Percentiles rank a stretch among this genome's conserved stretches.
Conservation (phyloP, 192 early-diverging fungal genomes). For the Coemansia sp. region DNA sequence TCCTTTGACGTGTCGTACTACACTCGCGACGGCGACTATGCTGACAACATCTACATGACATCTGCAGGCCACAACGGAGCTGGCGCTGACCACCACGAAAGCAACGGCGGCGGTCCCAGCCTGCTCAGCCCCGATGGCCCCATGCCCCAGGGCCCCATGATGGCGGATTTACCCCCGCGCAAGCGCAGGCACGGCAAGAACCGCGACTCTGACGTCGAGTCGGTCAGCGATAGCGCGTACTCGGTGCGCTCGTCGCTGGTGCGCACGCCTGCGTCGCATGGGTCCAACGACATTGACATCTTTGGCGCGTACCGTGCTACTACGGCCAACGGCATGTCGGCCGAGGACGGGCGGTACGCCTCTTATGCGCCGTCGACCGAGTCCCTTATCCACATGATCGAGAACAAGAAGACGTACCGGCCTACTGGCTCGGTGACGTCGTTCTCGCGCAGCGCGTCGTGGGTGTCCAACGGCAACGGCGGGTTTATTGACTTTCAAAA, state of each 20-base stretch:
- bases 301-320: conserved; percentile 58
- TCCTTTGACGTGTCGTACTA: conserved; percentile 64
- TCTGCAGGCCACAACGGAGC: conserved; percentile 7
- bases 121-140: conserved; percentile 57
- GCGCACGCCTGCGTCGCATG: conserved; percentile 60
- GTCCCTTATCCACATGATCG: conserved; percentile 66
- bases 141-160: conserved; percentile 51
- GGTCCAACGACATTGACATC: conserved; percentile 57
- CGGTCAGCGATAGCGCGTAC: conserved; percentile 60
- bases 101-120: conserved; percentile 38
- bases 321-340: conserved; percentile 21
- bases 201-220: conserved; percentile 57
- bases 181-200: conserved; percentile 51
- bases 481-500: conserved; percentile 59
- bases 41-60: conserved; percentile 50
- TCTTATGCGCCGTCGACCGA: conserved; percentile 71
- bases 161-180: conserved; percentile 53
- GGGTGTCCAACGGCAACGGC: conserved; percentile 59
- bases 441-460: conserved; percentile 61
- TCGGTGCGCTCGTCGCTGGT: conserved; percentile 61
- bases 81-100: conserved; percentile 22
- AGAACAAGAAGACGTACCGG: conserved; percentile 65
- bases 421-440: conserved; percentile 61
- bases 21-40: conserved; percentile 49
- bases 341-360: conserved; percentile 70